Percentiles rank a stretch among this genome's conserved stretches.
Evolutionary conservation across 257 asterid species (phyloP).

Genomic region (Coffea eugenioides): DNA sequence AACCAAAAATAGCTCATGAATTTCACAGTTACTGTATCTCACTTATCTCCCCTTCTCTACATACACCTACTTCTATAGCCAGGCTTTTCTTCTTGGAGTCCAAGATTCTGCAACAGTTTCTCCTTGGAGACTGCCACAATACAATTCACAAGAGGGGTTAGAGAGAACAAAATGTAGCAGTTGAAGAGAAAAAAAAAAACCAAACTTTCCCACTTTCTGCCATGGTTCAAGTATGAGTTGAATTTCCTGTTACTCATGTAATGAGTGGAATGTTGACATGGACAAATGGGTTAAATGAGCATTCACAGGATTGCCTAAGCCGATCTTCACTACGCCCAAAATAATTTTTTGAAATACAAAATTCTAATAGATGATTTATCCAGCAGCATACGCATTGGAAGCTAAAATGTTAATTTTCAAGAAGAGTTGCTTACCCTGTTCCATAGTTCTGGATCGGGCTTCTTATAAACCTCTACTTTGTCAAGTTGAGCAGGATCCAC

Average conservation of each 20-base stretch:
- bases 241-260: neutral
- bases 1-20: neutral
- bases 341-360: neutral
- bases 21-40: constrained; percentile 23
- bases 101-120: constrained; percentile 74
- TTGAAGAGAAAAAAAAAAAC: neutral
- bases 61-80: constrained; percentile 66
- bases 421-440: constrained; percentile 45
- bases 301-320: neutral
- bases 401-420: neutral
- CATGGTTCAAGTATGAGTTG: neutral
- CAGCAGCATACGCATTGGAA: neutral
- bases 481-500: constrained; percentile 53
- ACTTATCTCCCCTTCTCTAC: constrained; percentile 69
- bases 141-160: constrained; percentile 7
- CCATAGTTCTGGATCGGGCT: constrained; percentile 69
- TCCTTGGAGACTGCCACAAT: constrained; percentile 66
- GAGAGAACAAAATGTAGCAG: neutral
- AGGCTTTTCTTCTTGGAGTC: constrained; percentile 38
- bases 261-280: neutral
- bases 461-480: constrained; percentile 54
- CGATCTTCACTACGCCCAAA: too few relatives aligned
- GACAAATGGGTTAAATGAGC: neutral
- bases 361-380: neutral
- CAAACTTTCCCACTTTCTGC: neutral